Base-by-base conservation (phyloP, 2,329 filamentous ascomycete species). In the Sodiomyces alkalinus region DNA sequence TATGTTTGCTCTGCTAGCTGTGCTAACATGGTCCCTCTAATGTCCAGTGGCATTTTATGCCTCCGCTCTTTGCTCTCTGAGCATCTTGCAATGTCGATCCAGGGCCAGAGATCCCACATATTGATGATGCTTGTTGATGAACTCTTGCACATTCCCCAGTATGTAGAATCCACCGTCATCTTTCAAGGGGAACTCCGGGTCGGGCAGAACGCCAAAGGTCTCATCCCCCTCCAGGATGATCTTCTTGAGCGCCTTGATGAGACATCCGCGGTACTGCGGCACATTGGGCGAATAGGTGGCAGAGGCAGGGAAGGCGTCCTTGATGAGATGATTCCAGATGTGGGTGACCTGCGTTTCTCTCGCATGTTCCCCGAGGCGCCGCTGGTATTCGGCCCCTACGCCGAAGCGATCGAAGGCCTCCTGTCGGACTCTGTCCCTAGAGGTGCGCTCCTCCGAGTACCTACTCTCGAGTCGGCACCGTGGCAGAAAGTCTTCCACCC, bases 401-500 rank as follows among this genome's bases (percentile, higher is more conserved):
- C 47, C 47, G 35, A 79, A 80, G 3, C 35, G 41, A 0, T 40
- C 43, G 17, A 80, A 61, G 0, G 68, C 73, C 27, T 69, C 59
- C 0, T 59, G 40, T 0, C 62, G 59, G 2, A 77, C 54, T 4
- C 55, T 29, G 6, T 62, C 49, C 14, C 73, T 53, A 2, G 44
- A 47, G 2, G 42, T 37, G 0, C 27, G 39, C 18, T 35, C 40
- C 14, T 36, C 27, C 1, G 41, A 27, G 31, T 56, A 60, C 2
- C 47, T 48, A 0, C 52, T 53, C 15, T 56, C 33, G 1, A 49
- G 48, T 2, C 58, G 52, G 33, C 66, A 65, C 3, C 41, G 42
- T 0, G 73, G 70, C n/a, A 78, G 48, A 36, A 69, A 83, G 5
- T 74, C 66, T 2, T 74, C 58, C 4, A 75, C 46, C 63, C 77